phyloP scores from a whole-genome alignment of 2,329 filamentous ascomycete genomes.

The Monilinia laxa region DNA sequence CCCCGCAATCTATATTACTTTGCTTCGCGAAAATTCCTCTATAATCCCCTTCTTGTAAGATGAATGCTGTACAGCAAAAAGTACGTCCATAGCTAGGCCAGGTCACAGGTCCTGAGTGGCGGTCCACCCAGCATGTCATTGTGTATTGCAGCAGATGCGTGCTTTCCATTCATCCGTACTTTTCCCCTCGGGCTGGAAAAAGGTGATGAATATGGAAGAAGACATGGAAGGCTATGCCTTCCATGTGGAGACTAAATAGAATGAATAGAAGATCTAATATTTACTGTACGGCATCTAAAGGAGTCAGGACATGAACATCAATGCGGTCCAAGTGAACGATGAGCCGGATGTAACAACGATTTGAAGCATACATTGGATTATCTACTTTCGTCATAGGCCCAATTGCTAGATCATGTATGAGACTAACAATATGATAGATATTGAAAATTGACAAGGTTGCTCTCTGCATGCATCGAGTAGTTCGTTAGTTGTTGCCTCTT shows the following conservation, averaged over 20 bases:
- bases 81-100: not conserved
- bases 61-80: conserved; percentile 7
- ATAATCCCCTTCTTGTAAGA: not conserved
- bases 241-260: not conserved
- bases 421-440: not conserved
- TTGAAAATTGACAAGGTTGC: not conserved
- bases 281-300: not conserved
- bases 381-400: not conserved
- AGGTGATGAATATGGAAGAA: not conserved
- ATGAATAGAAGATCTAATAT: not conserved
- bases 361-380: not conserved
- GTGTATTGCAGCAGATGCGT: conserved; percentile 5
- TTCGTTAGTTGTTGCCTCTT: not conserved
- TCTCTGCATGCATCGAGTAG: not conserved
- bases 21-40: conserved; percentile 18
- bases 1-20: conserved; percentile 22
- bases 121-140: not conserved
- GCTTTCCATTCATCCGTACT: not conserved
- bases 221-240: not conserved
- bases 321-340: not conserved
- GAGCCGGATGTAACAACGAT: conserved; percentile 6
- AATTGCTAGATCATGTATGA: conserved; percentile 2
- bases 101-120: not conserved
- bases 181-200: not conserved
- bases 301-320: not conserved